Conservation (phyloP, 2,329 filamentous ascomycete species). For the Botrytis galanthina region DNA sequence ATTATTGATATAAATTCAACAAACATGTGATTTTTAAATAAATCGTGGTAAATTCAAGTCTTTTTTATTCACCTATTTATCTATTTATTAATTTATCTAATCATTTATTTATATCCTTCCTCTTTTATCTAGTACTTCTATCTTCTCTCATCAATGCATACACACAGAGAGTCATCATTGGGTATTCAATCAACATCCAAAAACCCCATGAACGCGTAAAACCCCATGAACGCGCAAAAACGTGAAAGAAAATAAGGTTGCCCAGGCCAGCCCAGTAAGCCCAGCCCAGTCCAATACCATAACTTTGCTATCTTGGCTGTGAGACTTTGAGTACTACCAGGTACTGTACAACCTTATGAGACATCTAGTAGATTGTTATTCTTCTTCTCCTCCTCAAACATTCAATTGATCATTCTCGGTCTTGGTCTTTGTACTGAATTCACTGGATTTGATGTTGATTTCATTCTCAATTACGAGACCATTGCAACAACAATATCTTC, state of each 20-base stretch:
- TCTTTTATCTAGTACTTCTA: neutral
- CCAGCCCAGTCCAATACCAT: neutral
- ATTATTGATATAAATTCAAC: neutral
- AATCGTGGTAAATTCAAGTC: neutral
- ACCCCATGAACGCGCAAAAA: neutral
- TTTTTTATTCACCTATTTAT: no score
- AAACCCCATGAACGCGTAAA: neutral
- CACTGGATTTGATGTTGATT: neutral
- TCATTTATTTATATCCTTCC: neutral
- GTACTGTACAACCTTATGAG: slow-evolving; percentile 8
- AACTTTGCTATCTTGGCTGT: neutral
- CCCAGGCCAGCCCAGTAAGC: neutral
- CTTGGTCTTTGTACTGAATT: neutral
- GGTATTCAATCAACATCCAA: neutral
- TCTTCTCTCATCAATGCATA: neutral
- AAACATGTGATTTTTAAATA: neutral
- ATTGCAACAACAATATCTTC: neutral
- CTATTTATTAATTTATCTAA: neutral
- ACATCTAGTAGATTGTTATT: neutral
- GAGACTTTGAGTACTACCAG: neutral
- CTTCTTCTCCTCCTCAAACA: neutral
- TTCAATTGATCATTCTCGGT: neutral
- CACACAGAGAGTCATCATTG: neutral
- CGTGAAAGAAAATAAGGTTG: neutral
- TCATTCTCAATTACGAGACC: neutral